Conservation (phyloP, 305 asterid genomes). For the Solanum hybrid region DNA sequence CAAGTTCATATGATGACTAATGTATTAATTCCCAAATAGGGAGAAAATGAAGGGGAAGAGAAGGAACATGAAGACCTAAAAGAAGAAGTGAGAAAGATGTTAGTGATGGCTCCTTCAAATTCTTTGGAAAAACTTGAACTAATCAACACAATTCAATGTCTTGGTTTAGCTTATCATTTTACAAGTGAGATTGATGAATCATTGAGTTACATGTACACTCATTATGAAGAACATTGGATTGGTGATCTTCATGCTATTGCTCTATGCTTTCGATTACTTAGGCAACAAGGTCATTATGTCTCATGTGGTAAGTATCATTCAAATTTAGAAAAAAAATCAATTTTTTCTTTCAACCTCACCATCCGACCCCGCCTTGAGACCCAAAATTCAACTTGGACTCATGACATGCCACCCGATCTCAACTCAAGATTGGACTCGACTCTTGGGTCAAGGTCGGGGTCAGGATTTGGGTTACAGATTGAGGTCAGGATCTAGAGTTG, state of each 20-base stretch:
- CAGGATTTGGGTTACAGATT: neutral
- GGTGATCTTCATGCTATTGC: constrained; percentile 10
- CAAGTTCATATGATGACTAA: neutral
- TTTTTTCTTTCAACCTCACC: neutral
- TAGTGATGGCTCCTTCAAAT: neutral
- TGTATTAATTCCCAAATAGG: neutral
- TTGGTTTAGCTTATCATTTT: constrained; percentile 41
- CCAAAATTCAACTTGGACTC: neutral
- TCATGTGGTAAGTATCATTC: constrained; percentile 13
- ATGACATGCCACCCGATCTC: neutral
- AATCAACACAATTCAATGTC: constrained; percentile 32
- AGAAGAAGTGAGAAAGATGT: constrained; percentile 14
- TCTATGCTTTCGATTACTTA: constrained; percentile 20
- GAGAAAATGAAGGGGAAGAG: neutral
- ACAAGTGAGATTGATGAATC: constrained; percentile 17
- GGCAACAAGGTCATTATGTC: constrained; percentile 14
- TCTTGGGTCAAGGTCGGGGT: neutral
- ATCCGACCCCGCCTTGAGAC: neutral
- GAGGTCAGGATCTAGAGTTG: neutral
- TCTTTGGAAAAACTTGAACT: constrained; percentile 12
- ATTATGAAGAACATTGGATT: neutral
- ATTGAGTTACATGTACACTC: neutral
- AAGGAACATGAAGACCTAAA: constrained; percentile 9
- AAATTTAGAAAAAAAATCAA: too few species aligned
- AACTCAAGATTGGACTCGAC: neutral